Evolutionary conservation across 163 green algal species (phyloP).

Genomic region (Scenedesmus sp.): DNA sequence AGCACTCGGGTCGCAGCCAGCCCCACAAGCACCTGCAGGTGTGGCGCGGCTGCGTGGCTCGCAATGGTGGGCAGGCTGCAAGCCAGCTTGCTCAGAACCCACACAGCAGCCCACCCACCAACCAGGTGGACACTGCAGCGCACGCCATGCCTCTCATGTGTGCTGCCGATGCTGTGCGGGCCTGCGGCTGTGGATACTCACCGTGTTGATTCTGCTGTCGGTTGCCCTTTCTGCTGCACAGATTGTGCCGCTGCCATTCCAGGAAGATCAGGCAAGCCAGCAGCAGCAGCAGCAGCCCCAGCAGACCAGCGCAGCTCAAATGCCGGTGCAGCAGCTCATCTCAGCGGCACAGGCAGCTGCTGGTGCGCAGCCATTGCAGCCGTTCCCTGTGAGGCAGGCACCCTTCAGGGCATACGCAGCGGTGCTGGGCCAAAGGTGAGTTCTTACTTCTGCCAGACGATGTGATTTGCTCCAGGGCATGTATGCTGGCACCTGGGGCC

Average conservation of each 20-base stretch:
- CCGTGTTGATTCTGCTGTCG: not conserved
- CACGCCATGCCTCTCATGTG: not conserved
- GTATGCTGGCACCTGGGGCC: too few species aligned
- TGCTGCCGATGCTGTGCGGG: not conserved
- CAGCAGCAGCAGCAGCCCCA: conserved; percentile 43
- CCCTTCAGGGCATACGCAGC: conserved; percentile 68
- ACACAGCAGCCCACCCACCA: not conserved
- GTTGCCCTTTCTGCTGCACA: conserved; percentile 5
- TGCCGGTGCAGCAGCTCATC: not conserved
- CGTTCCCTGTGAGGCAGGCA: conserved; percentile 60
- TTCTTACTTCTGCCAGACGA: not conserved
- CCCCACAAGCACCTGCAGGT: conserved; percentile 95
- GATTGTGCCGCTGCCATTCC: conserved; percentile 83
- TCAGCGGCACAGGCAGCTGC: conserved; percentile 28
- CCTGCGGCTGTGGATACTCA: not conserved
- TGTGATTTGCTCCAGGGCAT: not conserved
- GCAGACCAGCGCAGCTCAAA: not conserved
- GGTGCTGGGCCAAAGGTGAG: conserved; percentile 53
- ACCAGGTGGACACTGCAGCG: not conserved
- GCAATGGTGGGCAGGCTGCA: not conserved
- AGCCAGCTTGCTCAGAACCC: not conserved
- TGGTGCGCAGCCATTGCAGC: conserved; percentile 22
- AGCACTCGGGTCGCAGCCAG: conserved; percentile 84
- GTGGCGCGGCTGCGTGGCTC: too few species aligned
- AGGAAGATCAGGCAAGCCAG: not conserved